phyloP scores from a whole-genome alignment of 2,329 filamentous ascomycete genomes.

The Fusarium sp. region DNA sequence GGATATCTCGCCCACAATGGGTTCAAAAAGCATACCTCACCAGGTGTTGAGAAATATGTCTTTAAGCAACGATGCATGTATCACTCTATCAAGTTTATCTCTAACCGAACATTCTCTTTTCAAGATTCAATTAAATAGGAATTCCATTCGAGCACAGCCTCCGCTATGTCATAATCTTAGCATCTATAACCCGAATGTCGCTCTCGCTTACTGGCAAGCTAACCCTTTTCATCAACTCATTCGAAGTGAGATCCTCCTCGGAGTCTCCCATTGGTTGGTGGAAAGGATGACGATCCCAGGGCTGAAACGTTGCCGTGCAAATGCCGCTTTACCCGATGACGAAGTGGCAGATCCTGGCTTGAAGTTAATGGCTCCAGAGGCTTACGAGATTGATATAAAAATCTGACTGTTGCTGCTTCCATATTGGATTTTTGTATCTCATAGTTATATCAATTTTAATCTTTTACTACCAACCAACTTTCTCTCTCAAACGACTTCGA shows the following conservation, averaged over 20 bases:
- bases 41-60: not conserved
- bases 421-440: not conserved
- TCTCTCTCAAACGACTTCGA: not conserved
- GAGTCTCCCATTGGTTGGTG: conserved; percentile 7
- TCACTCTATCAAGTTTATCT: not conserved
- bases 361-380: not conserved
- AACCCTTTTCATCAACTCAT: conserved; percentile 4
- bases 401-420: not conserved
- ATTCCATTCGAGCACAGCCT: not conserved
- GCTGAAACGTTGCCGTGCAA: conserved; percentile 13
- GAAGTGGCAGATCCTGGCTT: conserved; percentile 10
- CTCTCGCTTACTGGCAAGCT: conserved; percentile 10
- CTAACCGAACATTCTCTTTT: not conserved
- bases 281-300: conserved; percentile 1
- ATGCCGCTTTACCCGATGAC: conserved; percentile 33
- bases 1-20: not conserved
- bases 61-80: not conserved
- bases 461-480: fast-evolving
- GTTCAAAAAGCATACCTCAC: not conserved
- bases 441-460: not conserved
- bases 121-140: not conserved
- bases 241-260: not conserved
- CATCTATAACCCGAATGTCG: not conserved
- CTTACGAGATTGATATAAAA: conserved; percentile 4
- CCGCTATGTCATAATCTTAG: not conserved